Percentiles rank a stretch among this genome's conserved stretches.
Evolutionary conservation across 176 grass and related monocot genomes (phyloP).

Genomic region (Musa schizocarpa): DNA sequence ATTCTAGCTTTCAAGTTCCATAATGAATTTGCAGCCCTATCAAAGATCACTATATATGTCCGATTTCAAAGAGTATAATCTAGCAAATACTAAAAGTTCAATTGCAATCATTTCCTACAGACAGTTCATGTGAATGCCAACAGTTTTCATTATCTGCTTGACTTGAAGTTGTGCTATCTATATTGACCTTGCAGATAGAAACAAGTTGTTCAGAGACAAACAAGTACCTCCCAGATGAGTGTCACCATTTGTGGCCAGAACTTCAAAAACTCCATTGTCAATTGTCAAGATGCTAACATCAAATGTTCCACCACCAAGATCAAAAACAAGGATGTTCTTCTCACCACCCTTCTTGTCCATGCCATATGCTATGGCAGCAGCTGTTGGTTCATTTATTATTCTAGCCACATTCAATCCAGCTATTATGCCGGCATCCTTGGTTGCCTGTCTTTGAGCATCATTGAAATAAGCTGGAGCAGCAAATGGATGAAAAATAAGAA

Average conservation of each 20-base stretch:
- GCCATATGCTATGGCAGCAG: constrained; percentile 64
- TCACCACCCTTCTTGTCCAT: constrained; percentile 45
- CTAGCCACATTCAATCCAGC: constrained; percentile 48
- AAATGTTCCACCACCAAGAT: constrained; percentile 52
- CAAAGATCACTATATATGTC: no score
- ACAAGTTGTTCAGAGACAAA: neutral
- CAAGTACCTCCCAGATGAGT: constrained; percentile 58
- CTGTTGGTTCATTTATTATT: constrained; percentile 60
- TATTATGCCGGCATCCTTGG: constrained; percentile 63
- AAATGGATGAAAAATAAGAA: neutral
- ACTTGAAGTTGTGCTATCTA: neutral
- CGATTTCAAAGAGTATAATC: no score
- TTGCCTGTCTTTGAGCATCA: constrained; percentile 63
- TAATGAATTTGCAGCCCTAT: neutral
- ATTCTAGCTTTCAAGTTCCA: neutral
- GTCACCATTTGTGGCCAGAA: constrained; percentile 57
- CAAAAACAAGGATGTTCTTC: constrained; percentile 57
- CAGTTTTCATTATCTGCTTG: neutral
- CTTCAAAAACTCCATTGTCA: constrained; percentile 58
- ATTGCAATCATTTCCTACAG: no score
- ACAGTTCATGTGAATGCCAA: neutral
- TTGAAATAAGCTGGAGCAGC: constrained; percentile 58
- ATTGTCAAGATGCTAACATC: constrained; percentile 59
- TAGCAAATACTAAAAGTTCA: no score
- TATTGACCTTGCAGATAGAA: neutral